Conservation (phyloP, 2,329 filamentous ascomycete genomes). For the Sarocladium kiliense region DNA sequence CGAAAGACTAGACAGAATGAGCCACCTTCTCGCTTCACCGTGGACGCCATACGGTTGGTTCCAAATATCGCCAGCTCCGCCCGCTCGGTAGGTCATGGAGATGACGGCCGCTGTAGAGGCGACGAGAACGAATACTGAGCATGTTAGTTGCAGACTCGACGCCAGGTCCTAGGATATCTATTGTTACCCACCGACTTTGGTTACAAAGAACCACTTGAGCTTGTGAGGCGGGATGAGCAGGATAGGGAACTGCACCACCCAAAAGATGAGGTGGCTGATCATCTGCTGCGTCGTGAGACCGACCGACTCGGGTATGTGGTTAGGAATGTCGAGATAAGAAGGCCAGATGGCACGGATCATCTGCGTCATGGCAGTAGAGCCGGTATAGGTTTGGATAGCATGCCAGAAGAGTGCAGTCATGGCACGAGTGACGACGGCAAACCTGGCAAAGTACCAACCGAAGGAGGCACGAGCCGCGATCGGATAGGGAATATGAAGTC, state of each 20-base stretch:
- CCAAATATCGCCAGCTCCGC: conserved; percentile 14
- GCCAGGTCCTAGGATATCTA: neutral
- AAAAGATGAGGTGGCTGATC: conserved; percentile 52
- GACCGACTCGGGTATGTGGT: conserved; percentile 41
- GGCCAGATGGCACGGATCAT: conserved; percentile 47
- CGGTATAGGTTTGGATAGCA: conserved; percentile 61
- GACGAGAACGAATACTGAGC: conserved; percentile 11
- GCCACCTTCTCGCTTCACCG: conserved; percentile 5
- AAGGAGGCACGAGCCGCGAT: conserved; percentile 29
- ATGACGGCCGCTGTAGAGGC: conserved; percentile 17
- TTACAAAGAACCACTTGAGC: conserved; percentile 44
- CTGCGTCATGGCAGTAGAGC: conserved; percentile 42
- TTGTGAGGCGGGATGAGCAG: conserved; percentile 50
- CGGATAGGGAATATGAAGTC: conserved; percentile 28
- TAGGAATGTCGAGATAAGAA: conserved; percentile 45
- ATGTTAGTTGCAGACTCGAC: neutral
- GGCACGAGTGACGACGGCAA: conserved; percentile 31
- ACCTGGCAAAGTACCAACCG: conserved; percentile 28
- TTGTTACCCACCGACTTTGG: conserved; percentile 2
- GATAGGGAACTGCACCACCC: conserved; percentile 46
- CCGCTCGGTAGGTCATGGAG: conserved; percentile 20
- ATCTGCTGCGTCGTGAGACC: conserved; percentile 53
- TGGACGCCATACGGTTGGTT: conserved; percentile 9
- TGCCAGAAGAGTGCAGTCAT: conserved; percentile 53
- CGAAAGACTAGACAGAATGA: conserved; percentile 11